Percentiles rank a stretch among this genome's conserved stretches.
phyloP scores from a whole-genome alignment of 2,329 filamentous ascomycete species.

The Botryotinia convoluta region DNA sequence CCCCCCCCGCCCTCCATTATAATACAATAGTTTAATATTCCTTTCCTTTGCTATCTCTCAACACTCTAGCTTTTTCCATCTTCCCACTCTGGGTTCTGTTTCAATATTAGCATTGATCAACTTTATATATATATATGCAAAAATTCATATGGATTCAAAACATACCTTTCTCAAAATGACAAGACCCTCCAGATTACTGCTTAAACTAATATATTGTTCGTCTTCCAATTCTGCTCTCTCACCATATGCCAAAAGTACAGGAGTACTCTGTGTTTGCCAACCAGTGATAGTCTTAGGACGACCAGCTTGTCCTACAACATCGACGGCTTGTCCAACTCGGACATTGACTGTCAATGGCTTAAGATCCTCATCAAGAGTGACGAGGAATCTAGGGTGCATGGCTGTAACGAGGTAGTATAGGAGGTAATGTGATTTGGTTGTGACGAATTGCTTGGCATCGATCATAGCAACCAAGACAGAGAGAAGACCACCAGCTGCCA shows the following conservation, averaged over 20 bases:
- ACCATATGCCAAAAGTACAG: conserved; percentile 88
- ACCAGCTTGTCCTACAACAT: conserved; percentile 95
- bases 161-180: conserved; percentile 95
- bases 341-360: conserved; percentile 95
- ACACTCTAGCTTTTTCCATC: conserved; percentile 43
- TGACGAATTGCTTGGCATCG: conserved; percentile 83
- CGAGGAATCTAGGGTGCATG: conserved; percentile 94
- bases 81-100: conserved; percentile 56
- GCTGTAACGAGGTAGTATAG: conserved; percentile 96
- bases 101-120: conserved; percentile 19
- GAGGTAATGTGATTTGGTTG: conserved; percentile 74
- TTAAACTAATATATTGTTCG: conserved; percentile 92
- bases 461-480: conserved; percentile 91
- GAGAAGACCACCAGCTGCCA: conserved; percentile 84
- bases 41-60: conserved; percentile 25
- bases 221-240: conserved; percentile 96
- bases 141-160: neutral
- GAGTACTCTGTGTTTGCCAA: conserved; percentile 99
- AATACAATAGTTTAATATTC: conserved; percentile 37
- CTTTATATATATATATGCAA: neutral
- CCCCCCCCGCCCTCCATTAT: conserved; percentile 26
- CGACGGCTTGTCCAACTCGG: conserved; percentile 94
- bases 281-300: conserved; percentile 98
- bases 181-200: conserved; percentile 86
- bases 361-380: conserved; percentile 92